Conservation (phyloP, 2,329 filamentous ascomycete species). For the Neopestalotiopsis clavispora region DNA sequence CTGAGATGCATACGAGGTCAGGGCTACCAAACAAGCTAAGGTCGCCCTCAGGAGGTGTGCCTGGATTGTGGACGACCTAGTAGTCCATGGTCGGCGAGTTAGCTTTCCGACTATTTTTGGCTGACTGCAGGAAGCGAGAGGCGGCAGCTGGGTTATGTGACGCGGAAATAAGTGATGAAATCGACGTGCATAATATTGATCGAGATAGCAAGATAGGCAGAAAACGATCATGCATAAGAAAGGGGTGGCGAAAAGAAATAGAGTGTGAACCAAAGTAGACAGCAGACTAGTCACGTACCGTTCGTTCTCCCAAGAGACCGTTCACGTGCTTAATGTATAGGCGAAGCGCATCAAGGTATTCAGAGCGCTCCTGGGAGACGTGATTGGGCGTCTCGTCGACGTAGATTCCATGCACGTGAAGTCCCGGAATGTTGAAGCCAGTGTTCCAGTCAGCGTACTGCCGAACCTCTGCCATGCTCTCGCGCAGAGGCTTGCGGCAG, state of each 20-base stretch:
- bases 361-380: neutral
- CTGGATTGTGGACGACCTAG: conserved; percentile 13
- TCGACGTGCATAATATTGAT: neutral
- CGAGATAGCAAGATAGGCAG: neutral
- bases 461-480: neutral
- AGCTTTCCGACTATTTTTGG: conserved; percentile 3
- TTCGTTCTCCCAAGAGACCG: neutral
- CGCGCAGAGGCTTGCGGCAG: neutral
- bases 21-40: conserved; percentile 4
- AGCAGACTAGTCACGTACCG: neutral
- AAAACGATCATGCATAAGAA: neutral
- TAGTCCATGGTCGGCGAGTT: neutral
- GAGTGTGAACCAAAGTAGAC: neutral
- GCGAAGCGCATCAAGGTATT: conserved; percentile 1
- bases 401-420: conserved; percentile 12
- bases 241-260: neutral
- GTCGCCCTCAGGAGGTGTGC: conserved; percentile 8
- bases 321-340: conserved; percentile 2
- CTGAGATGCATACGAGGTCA: conserved; percentile 9
- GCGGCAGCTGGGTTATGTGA: neutral
- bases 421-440: neutral
- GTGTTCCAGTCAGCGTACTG: neutral
- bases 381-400: conserved; percentile 14
- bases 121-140: neutral
- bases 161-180: neutral